phyloP scores from a whole-genome alignment of 1,139 yeast species.

The Diutina rugosa region DNA sequence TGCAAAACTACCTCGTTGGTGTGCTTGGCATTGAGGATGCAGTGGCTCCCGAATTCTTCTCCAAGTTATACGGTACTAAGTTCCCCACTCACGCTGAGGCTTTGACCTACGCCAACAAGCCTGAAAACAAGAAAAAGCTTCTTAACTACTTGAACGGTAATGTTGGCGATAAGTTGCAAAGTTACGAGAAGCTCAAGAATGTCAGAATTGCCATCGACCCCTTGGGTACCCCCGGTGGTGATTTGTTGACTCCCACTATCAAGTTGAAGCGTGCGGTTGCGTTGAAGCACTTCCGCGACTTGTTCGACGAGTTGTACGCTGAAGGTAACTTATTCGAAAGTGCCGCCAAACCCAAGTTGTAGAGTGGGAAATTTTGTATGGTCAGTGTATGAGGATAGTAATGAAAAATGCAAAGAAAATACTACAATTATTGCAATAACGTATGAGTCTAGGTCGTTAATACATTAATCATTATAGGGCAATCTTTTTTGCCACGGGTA shows the following conservation, averaged over 20 bases:
- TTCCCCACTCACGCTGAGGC: background rate
- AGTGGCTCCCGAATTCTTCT: background rate
- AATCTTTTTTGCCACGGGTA: background rate
- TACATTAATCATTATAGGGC: constrained; percentile 1
- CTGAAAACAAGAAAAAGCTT: constrained; percentile 13
- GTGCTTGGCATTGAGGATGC: constrained; percentile 26
- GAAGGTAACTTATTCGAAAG: constrained; percentile 27
- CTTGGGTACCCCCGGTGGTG: constrained; percentile 20
- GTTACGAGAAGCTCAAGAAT: constrained; percentile 27
- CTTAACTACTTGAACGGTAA: constrained; percentile 16
- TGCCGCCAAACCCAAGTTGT: constrained; percentile 8
- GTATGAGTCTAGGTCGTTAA: background rate
- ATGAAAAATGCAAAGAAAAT: background rate
- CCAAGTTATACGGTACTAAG: background rate
- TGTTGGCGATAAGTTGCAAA: constrained; percentile 13
- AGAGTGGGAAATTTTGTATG: background rate
- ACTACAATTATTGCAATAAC: background rate
- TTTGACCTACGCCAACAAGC: constrained; percentile 4
- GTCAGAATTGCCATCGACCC: constrained; percentile 23
- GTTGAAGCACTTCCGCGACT: constrained; percentile 15
- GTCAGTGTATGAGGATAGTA: background rate
- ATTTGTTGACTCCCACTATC: constrained; percentile 29
- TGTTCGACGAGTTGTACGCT: constrained; percentile 11
- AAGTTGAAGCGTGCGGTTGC: constrained; percentile 28
- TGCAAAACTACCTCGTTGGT: constrained; percentile 45